Evolutionary conservation across 495 filamentous ascomycete genomes (phyloP).

Genomic region (Tuber brumale): DNA sequence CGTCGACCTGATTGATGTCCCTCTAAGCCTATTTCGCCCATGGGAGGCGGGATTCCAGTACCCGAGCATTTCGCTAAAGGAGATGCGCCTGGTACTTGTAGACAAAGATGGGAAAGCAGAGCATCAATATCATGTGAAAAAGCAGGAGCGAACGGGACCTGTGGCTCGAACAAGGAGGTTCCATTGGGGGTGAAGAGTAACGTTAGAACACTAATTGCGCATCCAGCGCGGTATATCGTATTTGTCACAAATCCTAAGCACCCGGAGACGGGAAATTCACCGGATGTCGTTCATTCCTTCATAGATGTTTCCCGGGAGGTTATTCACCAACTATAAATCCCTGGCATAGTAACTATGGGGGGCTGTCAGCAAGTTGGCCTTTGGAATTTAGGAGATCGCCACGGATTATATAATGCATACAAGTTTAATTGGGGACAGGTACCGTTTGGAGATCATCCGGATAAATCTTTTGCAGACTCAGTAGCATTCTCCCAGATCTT

Average conservation of each 20-base stretch:
- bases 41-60: slow-evolving; percentile 33
- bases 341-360: not conserved
- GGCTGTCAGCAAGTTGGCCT: not conserved
- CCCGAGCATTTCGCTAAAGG: not conserved
- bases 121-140: not conserved
- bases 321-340: not conserved
- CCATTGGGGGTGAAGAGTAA: not conserved
- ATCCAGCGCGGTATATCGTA: slow-evolving; percentile 24
- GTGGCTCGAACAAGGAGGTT: not conserved
- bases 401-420: slow-evolving; percentile 24
- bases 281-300: not conserved
- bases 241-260: slow-evolving; percentile 26
- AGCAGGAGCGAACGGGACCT: not conserved
- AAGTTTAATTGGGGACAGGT: slow-evolving; percentile 11
- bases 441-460: slow-evolving; percentile 25
- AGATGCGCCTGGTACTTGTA: slow-evolving; percentile 20
- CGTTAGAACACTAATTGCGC: slow-evolving; percentile 23
- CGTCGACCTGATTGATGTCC: slow-evolving; percentile 25
- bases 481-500: slow-evolving; percentile 31
- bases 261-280: slow-evolving; percentile 18
- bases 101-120: slow-evolving; percentile 32
- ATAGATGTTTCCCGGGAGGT: not conserved
- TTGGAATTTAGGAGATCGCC: slow-evolving; percentile 15
- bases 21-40: slow-evolving; percentile 17
- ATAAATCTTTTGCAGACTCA: slow-evolving; percentile 32